These are phyloP conservation scores for Fonsecaea nubica DNA, from an alignment of 2,329 filamentous ascomycete species.

Conservation along the genomic window DNA sequence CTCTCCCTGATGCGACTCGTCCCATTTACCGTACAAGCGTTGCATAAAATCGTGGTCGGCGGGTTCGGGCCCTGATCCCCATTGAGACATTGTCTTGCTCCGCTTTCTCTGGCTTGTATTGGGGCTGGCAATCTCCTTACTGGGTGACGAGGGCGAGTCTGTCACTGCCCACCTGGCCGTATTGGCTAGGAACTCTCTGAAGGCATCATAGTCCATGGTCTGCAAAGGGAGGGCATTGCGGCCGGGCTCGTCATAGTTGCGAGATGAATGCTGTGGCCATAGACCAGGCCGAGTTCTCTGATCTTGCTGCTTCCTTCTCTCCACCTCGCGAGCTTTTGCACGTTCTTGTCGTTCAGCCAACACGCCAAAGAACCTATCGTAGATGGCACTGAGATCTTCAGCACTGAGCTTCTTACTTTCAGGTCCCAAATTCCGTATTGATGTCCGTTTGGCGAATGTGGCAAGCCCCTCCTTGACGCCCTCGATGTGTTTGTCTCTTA, in stretches of 20 bases:
- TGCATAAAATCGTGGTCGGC: constrained; percentile 95
- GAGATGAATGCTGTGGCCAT: constrained; percentile 32
- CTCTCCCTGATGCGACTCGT: constrained; percentile 75
- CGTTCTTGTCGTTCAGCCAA: constrained; percentile 91
- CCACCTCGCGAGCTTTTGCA: constrained; percentile 77
- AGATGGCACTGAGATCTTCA: constrained; percentile 86
- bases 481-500: constrained; percentile 90
- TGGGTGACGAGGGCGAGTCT: constrained; percentile 73
- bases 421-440: constrained; percentile 91
- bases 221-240: constrained; percentile 32
- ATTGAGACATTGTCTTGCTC: constrained; percentile 58
- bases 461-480: constrained; percentile 95
- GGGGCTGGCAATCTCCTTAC: constrained; percentile 29
- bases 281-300: constrained; percentile 52
- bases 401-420: constrained; percentile 89
- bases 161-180: constrained; percentile 93
- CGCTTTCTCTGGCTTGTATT: constrained; percentile 60
- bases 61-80: constrained; percentile 70
- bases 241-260: constrained; percentile 68
- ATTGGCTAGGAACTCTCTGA: constrained; percentile 88
- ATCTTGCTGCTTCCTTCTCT: constrained; percentile 68
- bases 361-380: constrained; percentile 91
- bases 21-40: constrained; percentile 87
- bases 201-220: constrained; percentile 96
- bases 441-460: constrained; percentile 94